Base-by-base conservation (phyloP, 495 filamentous ascomycete species). In the Tuber microsphaerosporum region DNA sequence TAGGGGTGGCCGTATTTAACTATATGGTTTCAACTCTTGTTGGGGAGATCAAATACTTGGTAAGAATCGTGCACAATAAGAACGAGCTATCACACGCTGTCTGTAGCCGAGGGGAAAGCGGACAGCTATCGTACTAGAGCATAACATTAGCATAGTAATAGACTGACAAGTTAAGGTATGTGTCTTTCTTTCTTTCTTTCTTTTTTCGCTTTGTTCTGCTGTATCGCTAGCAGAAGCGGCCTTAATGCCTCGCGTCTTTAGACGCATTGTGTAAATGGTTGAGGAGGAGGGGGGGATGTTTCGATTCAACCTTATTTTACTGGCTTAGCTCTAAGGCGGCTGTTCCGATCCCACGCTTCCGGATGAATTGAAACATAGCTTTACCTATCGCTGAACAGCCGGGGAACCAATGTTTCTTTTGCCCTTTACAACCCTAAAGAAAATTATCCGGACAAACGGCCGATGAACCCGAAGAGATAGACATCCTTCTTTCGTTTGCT, bases 301-400 rank as follows among this genome's bases (percentile, higher is more conserved):
- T 34, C 26, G 56, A 65, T 34, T 65, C 26, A 65, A 65, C 26
- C 56, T 65, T 65, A 65, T 65, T 65, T 65, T 65, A 34, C 31
- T 65, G 56, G 56, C 56, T 34, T 17, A 34, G 26, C 56, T 6
- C 31, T 31, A 31, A 65, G 56, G 56, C 56, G 56, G 56, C 56
- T 34, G 56, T 65, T 65, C 56, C 56, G 56, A 17, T 65, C 56
- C 56, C 56, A 65, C 56, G 56, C 56, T 65, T 65, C 56, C 56
- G 56, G 56, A 65, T 65, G 56, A 65, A 65, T 65, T 65, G 56
- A 34, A 65, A 65, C 56, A 17, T 31, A 34, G 26, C 56, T 65
- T 65, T 34, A 31, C 56, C 56, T 65, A 65, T 65, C 56, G 26
- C 34, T 65, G 26, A 65, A 65, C 56, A 65, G 31, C 56, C 56